Conservation (phyloP, 805 yeast genomes). For the Kazachstania bromeliacearum region DNA sequence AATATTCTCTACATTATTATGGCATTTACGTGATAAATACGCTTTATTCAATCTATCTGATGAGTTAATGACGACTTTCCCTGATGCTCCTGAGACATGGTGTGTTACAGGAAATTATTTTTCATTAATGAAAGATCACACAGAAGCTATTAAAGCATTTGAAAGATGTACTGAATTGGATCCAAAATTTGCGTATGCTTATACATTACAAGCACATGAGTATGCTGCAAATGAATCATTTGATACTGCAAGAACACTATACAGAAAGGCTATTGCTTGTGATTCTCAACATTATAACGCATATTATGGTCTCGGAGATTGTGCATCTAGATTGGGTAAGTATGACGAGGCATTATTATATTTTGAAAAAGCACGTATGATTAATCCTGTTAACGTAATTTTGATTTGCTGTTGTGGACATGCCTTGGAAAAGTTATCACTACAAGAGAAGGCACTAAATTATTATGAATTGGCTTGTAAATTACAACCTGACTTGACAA, state of each 20-base stretch:
- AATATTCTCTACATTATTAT: conserved; percentile 74
- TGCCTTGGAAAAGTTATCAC: conserved; percentile 71
- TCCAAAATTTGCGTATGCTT: conserved; percentile 72
- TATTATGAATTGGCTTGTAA: conserved; percentile 78
- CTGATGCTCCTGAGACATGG: conserved; percentile 79
- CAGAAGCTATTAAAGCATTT: conserved; percentile 83
- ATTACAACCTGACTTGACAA: conserved; percentile 75
- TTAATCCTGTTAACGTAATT: conserved; percentile 85
- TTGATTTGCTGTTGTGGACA: conserved; percentile 89
- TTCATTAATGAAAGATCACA: conserved; percentile 74
- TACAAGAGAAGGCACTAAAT: conserved; percentile 59
- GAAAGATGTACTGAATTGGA: conserved; percentile 64
- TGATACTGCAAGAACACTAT: conserved; percentile 78
- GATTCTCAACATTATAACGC: conserved; percentile 89
- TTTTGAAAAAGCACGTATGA: conserved; percentile 76
- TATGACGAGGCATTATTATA: conserved; percentile 75
- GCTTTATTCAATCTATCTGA: conserved; percentile 76
- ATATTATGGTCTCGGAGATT: conserved; percentile 93
- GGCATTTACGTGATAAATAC: conserved; percentile 82
- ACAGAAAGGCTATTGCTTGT: conserved; percentile 63
- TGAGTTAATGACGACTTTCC: conserved; percentile 60
- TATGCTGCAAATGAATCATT: conserved; percentile 78
- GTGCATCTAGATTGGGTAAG: conserved; percentile 77
- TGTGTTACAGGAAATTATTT: conserved; percentile 83
- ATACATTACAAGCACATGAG: conserved; percentile 92